phyloP scores from a whole-genome alignment of 805 yeast genomes.

The Yamadazyma kitorensis region DNA sequence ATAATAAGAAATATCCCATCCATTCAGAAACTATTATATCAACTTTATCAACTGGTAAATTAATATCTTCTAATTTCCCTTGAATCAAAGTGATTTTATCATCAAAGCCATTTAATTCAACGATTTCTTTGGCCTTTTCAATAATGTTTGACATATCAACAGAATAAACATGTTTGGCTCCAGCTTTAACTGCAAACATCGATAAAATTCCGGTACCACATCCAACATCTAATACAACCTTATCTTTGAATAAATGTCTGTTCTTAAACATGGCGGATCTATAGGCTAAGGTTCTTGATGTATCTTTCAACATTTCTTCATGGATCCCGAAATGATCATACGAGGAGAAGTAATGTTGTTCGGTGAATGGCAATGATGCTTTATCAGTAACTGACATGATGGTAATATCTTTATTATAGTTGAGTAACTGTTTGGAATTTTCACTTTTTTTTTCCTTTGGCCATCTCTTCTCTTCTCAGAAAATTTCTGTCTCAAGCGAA shows the following conservation, averaged over 20 bases:
- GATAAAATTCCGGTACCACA: conserved; percentile 98
- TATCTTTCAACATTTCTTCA: conserved; percentile 97
- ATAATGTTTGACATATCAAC: conserved; percentile 97
- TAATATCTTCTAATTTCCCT: conserved; percentile 94
- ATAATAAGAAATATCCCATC: conserved; percentile 98
- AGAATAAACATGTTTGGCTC: conserved; percentile 96
- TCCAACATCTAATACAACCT: conserved; percentile 94
- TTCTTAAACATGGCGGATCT: conserved; percentile 90
- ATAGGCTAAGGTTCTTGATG: conserved; percentile 87
- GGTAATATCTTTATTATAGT: too few relatives aligned
- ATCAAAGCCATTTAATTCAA: conserved; percentile 74
- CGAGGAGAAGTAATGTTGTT: conserved; percentile 92
- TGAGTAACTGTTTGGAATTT: too few relatives aligned
- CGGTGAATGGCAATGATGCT: conserved; percentile 59
- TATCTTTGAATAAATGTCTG: conserved; percentile 84
- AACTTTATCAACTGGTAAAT: conserved; percentile 79
- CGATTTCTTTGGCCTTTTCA: conserved; percentile 91
- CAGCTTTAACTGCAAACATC: conserved; percentile 98
- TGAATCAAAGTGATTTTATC: conserved; percentile 84
- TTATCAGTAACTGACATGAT: conserved; percentile 64
- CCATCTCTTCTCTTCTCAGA: too few relatives aligned
- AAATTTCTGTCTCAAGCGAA: too few relatives aligned
- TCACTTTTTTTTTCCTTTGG: too few relatives aligned
- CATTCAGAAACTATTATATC: conserved; percentile 96
- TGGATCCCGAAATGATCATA: conserved; percentile 98